Evolutionary conservation across 805 yeast species (phyloP).

Genomic region (Zygosaccharomyces siamensis): DNA sequence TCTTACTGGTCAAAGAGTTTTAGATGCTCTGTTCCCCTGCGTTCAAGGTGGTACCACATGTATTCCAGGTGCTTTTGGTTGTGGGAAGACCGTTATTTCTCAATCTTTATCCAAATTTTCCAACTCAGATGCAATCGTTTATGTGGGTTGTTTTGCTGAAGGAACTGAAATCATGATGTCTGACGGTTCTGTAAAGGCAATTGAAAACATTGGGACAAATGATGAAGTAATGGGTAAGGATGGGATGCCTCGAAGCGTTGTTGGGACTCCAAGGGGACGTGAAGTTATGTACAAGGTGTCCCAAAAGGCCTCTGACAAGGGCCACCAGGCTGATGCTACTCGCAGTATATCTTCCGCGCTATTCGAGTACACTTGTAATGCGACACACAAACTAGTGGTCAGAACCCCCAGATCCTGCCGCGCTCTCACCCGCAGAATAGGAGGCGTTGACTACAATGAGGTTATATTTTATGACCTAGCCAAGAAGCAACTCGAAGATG

Average conservation of each 20-base stretch:
- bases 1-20: slow-evolving; percentile 97
- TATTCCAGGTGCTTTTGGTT: slow-evolving; percentile 99
- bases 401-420: slow-evolving; percentile 27
- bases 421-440: neutral
- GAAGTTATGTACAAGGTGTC: slow-evolving; percentile 41
- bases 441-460: slow-evolving; percentile 9
- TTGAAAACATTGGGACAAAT: slow-evolving; percentile 39
- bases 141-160: slow-evolving; percentile 63
- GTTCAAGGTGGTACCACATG: slow-evolving; percentile 99
- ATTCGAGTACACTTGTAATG: slow-evolving; percentile 35
- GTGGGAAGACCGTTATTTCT: slow-evolving; percentile 98
- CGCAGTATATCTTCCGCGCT: neutral
- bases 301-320: slow-evolving; percentile 17
- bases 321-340: slow-evolving; percentile 3
- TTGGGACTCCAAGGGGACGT: slow-evolving; percentile 43
- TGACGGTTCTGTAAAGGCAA: slow-evolving; percentile 36
- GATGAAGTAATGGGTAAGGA: slow-evolving; percentile 44
- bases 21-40: slow-evolving; percentile 96
- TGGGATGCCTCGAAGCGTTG: slow-evolving; percentile 41
- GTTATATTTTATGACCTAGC: slow-evolving; percentile 5
- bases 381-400: slow-evolving; percentile 39
- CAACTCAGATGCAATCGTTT: slow-evolving; percentile 93
- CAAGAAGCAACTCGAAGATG: slow-evolving; percentile 4
- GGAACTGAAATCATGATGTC: slow-evolving; percentile 44
- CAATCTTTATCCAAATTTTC: slow-evolving; percentile 96